Conservation (phyloP, 2,329 filamentous ascomycete species). For the Seiridium unicorne region DNA sequence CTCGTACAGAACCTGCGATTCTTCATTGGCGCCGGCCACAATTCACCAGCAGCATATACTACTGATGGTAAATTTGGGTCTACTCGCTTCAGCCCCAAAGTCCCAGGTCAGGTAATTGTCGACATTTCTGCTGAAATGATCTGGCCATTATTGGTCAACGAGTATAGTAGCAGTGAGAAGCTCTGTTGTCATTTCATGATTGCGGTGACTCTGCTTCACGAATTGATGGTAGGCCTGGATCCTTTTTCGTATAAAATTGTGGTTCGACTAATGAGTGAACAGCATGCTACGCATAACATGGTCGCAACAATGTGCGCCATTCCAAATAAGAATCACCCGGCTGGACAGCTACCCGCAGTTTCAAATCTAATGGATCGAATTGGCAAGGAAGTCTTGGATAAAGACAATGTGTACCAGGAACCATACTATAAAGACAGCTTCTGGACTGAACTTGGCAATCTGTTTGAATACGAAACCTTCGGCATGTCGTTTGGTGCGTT, state of each 20-base stretch:
- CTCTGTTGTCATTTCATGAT: slow-evolving; percentile 17
- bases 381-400: neutral
- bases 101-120: neutral
- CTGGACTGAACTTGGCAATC: slow-evolving; percentile 3
- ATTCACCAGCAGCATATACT: too few relatives aligned
- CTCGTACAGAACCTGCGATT: neutral
- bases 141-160: slow-evolving; percentile 23
- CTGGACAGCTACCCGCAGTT: neutral
- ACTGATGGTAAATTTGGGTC: neutral
- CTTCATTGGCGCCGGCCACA: neutral
- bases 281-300: slow-evolving; percentile 5
- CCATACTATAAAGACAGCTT: slow-evolving; percentile 3
- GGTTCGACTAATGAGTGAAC: neutral
- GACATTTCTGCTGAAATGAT: slow-evolving; percentile 19
- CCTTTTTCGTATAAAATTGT: neutral
- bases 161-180: slow-evolving; percentile 24
- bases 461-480: slow-evolving; percentile 8
- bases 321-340: neutral
- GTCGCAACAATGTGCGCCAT: neutral
- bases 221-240: slow-evolving; percentile 17
- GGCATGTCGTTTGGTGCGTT: neutral
- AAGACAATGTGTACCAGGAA: neutral
- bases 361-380: neutral
- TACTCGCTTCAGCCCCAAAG: neutral
- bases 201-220: slow-evolving; percentile 22